Evolutionary conservation across 176 grass and related monocot species (phyloP), one percentile per base, ranked within the genome.

Genomic region (Saccharum officinarum): DNA sequence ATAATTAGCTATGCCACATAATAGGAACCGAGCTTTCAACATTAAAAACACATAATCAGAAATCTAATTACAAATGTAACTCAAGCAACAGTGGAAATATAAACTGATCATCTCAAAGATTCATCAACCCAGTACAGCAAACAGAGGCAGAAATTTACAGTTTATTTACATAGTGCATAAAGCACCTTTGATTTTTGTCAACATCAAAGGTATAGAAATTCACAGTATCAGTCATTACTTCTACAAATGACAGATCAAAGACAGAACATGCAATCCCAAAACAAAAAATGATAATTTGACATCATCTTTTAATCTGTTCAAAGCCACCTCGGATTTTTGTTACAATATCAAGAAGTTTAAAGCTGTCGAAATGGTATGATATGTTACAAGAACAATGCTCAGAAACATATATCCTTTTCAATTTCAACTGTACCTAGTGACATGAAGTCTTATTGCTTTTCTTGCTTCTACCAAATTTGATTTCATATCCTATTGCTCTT

Each of bases 371-470:
- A 73, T 47, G 41, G 33, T 80, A 67, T 38, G 73, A 28, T 65
- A 45, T 83, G 23, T 10, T 67, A 86, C 8, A 90, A 72, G 39
- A 77, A 81, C 38, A 75, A 52, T 70, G 31, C 38, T 30, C 2
- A 15, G 49, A 70, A 79, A 26, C 70, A 82, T 59, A 42, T 20
- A 14, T 54, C n/a, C 37, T 62, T 44, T 46, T 22, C 30, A 63
- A 34, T 80, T 84, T 23, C 34, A 80, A 20, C 28, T 28, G 28
- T 28, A 28, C 28, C 28, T 28, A 28, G 28, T 28, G 28, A 28
- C 28, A 28, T 28, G 28, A 28, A 28, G 28, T 28, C 28, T 28
- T 28, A 28, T 28, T 28, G 28, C 28, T 28, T 28, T 28, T 28
- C 28, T 28, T 28, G 28, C 28, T 28, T 28, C 28, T 28, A 28